A percentile compares a stretch with the other conserved stretches of the same genome.
phyloP scores from a whole-genome alignment of 2,329 filamentous ascomycete genomes.

The Beauveria sp. region DNA sequence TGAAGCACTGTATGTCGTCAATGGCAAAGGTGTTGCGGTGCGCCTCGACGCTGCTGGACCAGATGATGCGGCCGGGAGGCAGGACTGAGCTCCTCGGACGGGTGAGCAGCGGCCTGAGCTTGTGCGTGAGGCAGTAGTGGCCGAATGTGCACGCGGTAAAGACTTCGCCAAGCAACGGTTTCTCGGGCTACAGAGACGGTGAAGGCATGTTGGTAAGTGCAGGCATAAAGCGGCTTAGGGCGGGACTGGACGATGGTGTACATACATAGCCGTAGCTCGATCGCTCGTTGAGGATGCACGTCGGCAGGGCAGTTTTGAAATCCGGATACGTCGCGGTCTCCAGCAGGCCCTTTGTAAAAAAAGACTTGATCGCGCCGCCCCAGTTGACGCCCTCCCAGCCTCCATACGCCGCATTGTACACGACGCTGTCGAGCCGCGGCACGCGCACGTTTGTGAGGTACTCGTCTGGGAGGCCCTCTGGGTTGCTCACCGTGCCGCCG shows the following conservation, averaged over 20 bases:
- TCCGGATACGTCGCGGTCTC: constrained; percentile 67
- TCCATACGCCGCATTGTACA: constrained; percentile 85
- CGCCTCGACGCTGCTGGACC: constrained; percentile 79
- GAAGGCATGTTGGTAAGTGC: background rate
- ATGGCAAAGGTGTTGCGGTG: constrained; percentile 43
- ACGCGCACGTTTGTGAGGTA: constrained; percentile 40
- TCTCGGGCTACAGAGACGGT: constrained; percentile 34
- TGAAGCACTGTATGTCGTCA: constrained; percentile 70
- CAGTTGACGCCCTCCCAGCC: constrained; percentile 79
- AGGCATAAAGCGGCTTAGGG: background rate
- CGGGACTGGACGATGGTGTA: background rate
- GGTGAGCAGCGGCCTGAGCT: constrained; percentile 66
- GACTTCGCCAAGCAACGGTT: constrained; percentile 63
- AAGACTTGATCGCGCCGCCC: constrained; percentile 43
- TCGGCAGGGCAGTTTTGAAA: constrained; percentile 59
- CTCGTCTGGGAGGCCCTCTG: constrained; percentile 29
- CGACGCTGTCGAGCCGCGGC: constrained; percentile 67
- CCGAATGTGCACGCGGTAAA: constrained; percentile 94
- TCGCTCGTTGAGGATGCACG: constrained; percentile 35
- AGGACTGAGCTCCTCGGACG: constrained; percentile 32
- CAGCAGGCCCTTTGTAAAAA: constrained; percentile 53
- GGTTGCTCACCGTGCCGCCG: constrained; percentile 37
- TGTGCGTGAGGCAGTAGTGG: constrained; percentile 83
- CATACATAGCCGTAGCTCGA: constrained; percentile 28
- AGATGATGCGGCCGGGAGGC: constrained; percentile 63